Evolutionary conservation across 306 rosid species (phyloP).

Genomic region (Coriaria nepalensis): DNA sequence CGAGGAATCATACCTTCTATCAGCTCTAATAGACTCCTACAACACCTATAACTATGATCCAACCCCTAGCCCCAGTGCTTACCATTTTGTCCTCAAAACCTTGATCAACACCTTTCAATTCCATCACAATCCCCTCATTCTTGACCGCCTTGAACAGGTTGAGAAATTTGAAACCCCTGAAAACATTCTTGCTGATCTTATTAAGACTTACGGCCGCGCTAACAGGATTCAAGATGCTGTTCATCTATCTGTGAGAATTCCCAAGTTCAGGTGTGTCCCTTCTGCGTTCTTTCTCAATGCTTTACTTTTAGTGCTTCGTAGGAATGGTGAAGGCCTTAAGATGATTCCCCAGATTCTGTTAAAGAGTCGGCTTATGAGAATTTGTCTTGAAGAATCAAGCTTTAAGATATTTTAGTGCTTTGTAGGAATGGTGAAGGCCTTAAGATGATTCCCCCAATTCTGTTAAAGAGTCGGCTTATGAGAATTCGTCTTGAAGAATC

Average conservation of each 20-base stretch:
- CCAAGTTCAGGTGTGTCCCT: conserved; percentile 64
- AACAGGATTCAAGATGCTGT: conserved; percentile 40
- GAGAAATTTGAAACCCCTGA: conserved; percentile 54
- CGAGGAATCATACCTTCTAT: conserved; percentile 38
- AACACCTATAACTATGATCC: conserved; percentile 40
- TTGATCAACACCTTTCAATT: conserved; percentile 28
- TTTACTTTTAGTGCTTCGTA: conserved; percentile 46
- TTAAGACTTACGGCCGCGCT: conserved; percentile 23
- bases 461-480: conserved; percentile 47
- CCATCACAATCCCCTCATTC: conserved; percentile 31
- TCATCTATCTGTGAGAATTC: conserved; percentile 43
- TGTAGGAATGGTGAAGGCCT: conserved; percentile 36
- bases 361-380: conserved; percentile 40
- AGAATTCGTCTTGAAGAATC: conserved; percentile 55
- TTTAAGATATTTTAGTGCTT: conserved; percentile 50
- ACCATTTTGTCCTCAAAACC: conserved; percentile 45
- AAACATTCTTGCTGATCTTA: conserved; percentile 29
- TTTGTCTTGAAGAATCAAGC: conserved; percentile 58
- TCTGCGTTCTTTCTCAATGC: conserved; percentile 46
- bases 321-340: conserved; percentile 28
- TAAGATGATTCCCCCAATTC: conserved; percentile 43
- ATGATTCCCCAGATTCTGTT: conserved; percentile 56
- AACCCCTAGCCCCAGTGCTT: conserved; percentile 58
- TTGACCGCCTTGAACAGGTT: conserved; percentile 33
- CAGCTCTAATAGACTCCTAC: conserved; percentile 46